Base-by-base conservation (phyloP, 2,329 filamentous ascomycete genomes). In the Fusarium cicatricum region DNA sequence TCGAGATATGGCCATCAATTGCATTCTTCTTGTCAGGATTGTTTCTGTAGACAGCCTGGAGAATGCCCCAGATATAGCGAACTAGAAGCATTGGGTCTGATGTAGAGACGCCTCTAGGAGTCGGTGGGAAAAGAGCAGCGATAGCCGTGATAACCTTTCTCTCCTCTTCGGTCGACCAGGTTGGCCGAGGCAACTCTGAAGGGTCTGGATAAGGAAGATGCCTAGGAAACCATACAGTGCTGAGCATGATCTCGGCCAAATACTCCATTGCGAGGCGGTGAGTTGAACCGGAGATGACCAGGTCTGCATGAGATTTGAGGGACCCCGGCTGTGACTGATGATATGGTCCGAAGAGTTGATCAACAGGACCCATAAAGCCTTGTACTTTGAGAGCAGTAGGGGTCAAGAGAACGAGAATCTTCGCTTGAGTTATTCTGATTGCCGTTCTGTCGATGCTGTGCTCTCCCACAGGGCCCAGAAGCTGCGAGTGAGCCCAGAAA, bases 401-500 rank as follows among this genome's bases (percentile, higher is more conserved):
- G 12, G 42, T 31, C 4, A 44, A 14, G 16, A 50, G 38, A 16
- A 23, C 16, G 40, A 50, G 31, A 28, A 50, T 21, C 5, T 21
- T 28, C 15, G 47, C 38, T n/a, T 43, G 47, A 11, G 47, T 37
- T 19, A 14, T 29, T 8, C 36, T 43, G 26, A 15, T 31, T 5
- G 16, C 38, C 3, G 7, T 15, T 17, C 16, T 42, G 16, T 31
- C 17, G 16, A 17, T 14, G 8, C 11, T 21, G 16, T 29, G 28
- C 14, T 17, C 9, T 17, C 23, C 23, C 12, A 31, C 38, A 15
- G 28, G 47, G 11, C 21, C 38, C 4, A 50, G 38, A 16, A 31
- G 39, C 34, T 51, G 40, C 40, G 32, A 38, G 33, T 23, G 26
- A 14, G 17, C 16, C 48, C 32, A 38, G 33, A 51, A 28, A 29